A percentile compares a stretch with the other conserved stretches of the same genome.
These are phyloP conservation scores for Wickerhamiella domercqiae DNA, from an alignment of 805 yeast species.

Conservation along the genomic window DNA sequence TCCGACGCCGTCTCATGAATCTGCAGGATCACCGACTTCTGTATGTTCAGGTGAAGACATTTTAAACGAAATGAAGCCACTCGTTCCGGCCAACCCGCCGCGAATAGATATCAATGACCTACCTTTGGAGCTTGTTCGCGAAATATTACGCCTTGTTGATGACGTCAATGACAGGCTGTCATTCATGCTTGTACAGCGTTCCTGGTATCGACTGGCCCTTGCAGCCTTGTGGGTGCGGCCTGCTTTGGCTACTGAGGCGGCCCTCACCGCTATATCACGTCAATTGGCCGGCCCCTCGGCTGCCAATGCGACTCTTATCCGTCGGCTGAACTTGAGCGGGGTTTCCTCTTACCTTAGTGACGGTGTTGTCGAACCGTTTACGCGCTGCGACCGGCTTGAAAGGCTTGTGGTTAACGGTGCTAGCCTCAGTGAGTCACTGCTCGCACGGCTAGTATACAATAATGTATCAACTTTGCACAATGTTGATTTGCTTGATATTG, in stretches of 20 bases:
- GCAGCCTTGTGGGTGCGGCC: conserved; percentile 86
- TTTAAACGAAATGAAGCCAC: too few relatives aligned
- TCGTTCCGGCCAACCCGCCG: neutral
- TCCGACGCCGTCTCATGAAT: too few relatives aligned
- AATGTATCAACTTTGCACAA: conserved; percentile 58
- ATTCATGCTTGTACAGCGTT: conserved; percentile 54
- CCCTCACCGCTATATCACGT: neutral
- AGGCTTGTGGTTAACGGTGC: conserved; percentile 78
- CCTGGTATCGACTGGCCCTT: conserved; percentile 64
- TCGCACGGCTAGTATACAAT: conserved; percentile 43
- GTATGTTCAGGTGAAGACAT: too few relatives aligned
- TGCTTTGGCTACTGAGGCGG: conserved; percentile 27
- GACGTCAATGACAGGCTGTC: conserved; percentile 15
- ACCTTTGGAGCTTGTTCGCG: conserved; percentile 32
- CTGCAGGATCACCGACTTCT: too few relatives aligned
- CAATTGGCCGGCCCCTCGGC: neutral
- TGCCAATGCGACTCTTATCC: conserved; percentile 34
- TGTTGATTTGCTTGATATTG: conserved; percentile 73
- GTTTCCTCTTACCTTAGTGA: conserved; percentile 57
- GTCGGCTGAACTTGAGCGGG: conserved; percentile 64
- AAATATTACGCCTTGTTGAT: conserved; percentile 14
- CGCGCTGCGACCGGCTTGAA: conserved; percentile 57
- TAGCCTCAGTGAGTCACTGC: conserved; percentile 43
- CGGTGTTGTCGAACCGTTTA: conserved; percentile 45
- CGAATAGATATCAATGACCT: conserved; percentile 17